phyloP scores from a whole-genome alignment of 257 asterid genomes.

The Solanum paucissectum region DNA sequence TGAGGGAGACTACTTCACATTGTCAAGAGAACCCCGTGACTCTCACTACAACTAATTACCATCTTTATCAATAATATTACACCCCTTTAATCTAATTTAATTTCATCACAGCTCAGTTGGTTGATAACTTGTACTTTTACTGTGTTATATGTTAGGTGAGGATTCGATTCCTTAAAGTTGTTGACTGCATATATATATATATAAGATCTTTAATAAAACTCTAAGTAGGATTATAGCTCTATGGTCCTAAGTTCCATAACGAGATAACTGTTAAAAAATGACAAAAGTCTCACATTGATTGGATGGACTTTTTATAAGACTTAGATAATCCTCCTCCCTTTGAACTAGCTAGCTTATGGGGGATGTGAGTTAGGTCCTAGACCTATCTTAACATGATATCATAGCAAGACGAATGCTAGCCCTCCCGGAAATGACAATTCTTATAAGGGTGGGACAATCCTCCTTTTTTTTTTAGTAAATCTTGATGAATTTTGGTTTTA shows the following conservation, averaged over 20 bases:
- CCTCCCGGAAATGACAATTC: not conserved
- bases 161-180: too few relatives aligned
- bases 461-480: too few relatives aligned
- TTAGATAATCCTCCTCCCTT: too few relatives aligned
- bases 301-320: too few relatives aligned
- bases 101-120: fast-evolving
- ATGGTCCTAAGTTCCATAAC: not conserved
- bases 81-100: not conserved
- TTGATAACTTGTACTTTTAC: not conserved
- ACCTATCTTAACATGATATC: not conserved
- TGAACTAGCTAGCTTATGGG: not conserved
- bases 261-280: not conserved
- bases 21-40: slow-evolving; percentile 73
- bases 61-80: slow-evolving; percentile 12
- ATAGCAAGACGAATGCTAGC: not conserved
- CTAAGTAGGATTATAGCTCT: not conserved
- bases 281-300: too few relatives aligned
- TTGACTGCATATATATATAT: not conserved
- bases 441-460: not conserved
- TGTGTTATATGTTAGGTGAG: not conserved
- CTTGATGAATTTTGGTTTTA: too few relatives aligned
- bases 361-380: fast-evolving
- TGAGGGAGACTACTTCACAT: slow-evolving; percentile 15
- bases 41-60: not conserved
- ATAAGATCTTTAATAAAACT: too few relatives aligned